Evolutionary conservation across 2,329 filamentous ascomycete genomes (phyloP).

Genomic region (Colletotrichum magnum): DNA sequence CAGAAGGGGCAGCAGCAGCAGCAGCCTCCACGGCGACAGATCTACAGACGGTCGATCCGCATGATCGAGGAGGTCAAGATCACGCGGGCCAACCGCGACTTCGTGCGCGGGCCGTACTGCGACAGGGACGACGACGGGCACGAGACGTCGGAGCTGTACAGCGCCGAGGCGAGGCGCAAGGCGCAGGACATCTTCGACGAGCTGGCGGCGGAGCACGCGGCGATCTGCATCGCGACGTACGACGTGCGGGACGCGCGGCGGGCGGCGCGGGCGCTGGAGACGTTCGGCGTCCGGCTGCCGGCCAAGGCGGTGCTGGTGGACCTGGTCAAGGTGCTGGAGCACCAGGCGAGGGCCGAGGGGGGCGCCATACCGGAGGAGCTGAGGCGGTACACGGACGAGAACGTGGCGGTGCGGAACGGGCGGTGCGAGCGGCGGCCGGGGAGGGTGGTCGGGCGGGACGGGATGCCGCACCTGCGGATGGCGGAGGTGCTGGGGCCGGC

Average conservation of each 20-base stretch:
- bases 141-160: slow-evolving; percentile 5
- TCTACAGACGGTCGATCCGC: not conserved
- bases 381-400: slow-evolving; percentile 9
- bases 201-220: not conserved
- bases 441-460: not conserved
- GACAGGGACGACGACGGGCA: not conserved
- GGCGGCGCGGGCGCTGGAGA: slow-evolving; percentile 5
- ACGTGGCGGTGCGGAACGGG: slow-evolving; percentile 12
- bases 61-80: slow-evolving; percentile 2
- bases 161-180: slow-evolving; percentile 5
- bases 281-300: slow-evolving; percentile 10
- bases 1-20: not conserved
- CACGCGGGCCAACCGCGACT: not conserved
- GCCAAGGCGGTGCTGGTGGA: slow-evolving; percentile 17
- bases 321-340: slow-evolving; percentile 32
- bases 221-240: slow-evolving; percentile 10
- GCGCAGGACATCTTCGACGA: slow-evolving; percentile 4
- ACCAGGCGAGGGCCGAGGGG: slow-evolving; percentile 18
- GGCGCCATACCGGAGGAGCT: not conserved
- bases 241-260: not conserved
- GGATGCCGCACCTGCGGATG: slow-evolving; percentile 3
- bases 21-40: not conserved
- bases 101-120: not conserved
- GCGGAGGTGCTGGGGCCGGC: slow-evolving; percentile 21
- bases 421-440: slow-evolving; percentile 11